Evolutionary conservation across 2,329 filamentous ascomycete species (phyloP).

Genomic region (Aureobasidium sp.): DNA sequence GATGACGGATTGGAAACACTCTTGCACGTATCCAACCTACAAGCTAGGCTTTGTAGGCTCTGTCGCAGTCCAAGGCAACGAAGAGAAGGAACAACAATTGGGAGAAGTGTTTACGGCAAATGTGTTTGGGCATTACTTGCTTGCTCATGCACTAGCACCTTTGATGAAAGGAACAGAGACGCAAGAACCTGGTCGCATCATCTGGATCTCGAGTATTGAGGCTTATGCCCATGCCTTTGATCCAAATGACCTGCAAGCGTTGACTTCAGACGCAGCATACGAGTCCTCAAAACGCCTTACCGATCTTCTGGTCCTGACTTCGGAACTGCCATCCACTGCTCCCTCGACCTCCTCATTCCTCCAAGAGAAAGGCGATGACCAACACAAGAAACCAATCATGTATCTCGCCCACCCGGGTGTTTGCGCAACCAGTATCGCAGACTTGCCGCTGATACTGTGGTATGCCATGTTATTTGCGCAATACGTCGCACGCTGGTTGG

Average conservation of each 20-base stretch:
- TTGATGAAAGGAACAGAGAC: conserved; percentile 52
- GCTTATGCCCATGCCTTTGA: conserved; percentile 53
- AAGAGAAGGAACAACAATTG: conserved; percentile 36
- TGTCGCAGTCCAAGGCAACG: conserved; percentile 41
- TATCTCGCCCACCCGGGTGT: conserved; percentile 85
- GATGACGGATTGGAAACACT: conserved; percentile 57
- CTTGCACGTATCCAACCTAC: conserved; percentile 69
- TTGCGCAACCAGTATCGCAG: conserved; percentile 73
- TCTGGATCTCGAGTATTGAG: conserved; percentile 85
- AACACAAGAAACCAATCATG: conserved; percentile 50
- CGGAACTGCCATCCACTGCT: conserved; percentile 56
- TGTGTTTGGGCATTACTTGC: conserved; percentile 89
- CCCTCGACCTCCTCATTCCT: conserved; percentile 55
- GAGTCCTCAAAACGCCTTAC: conserved; percentile 83
- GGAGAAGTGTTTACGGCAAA: conserved; percentile 87
- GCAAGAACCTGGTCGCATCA: conserved; percentile 53
- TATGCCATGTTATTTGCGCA: conserved; percentile 63
- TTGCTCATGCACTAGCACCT: conserved; percentile 72
- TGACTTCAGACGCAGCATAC: conserved; percentile 60
- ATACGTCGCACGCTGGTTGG: conserved; percentile 66
- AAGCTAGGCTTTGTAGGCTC: conserved; percentile 59
- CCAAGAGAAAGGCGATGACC: conserved; percentile 17
- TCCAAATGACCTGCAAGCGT: conserved; percentile 67
- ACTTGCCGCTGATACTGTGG: conserved; percentile 62
- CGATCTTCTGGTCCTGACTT: conserved; percentile 73